phyloP scores from a whole-genome alignment of 192 early-diverging fungal genomes.

The Umbelopsis sp. region DNA sequence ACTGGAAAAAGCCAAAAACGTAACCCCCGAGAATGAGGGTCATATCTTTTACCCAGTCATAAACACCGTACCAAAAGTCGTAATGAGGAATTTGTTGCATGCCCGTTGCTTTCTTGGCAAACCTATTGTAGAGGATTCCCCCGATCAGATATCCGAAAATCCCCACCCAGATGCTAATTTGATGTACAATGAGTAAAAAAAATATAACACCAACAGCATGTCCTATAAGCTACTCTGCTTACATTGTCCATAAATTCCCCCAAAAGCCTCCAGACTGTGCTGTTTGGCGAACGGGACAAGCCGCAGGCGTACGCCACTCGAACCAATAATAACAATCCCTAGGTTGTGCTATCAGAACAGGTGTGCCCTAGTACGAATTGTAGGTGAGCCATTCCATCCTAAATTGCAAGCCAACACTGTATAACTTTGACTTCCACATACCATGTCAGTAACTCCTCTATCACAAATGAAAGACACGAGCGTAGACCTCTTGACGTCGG shows the following conservation, averaged over 20 bases:
- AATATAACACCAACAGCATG: neutral
- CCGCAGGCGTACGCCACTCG: constrained; percentile 51
- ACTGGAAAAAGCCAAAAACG: neutral
- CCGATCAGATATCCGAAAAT: constrained; percentile 50
- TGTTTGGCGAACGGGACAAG: constrained; percentile 30
- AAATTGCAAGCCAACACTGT: neutral
- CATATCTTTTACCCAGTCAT: constrained; percentile 34
- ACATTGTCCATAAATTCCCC: neutral
- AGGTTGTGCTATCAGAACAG: constrained; percentile 46
- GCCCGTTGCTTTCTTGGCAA: constrained; percentile 50
- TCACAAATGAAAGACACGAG: constrained; percentile 47
- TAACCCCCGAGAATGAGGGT: neutral
- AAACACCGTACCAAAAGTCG: constrained; percentile 45
- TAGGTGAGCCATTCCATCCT: neutral
- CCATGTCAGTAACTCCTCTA: constrained; percentile 4
- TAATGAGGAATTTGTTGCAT: constrained; percentile 58
- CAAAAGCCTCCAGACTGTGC: neutral
- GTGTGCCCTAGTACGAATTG: constrained; percentile 29
- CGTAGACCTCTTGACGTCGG: constrained; percentile 35
- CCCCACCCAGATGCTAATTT: neutral
- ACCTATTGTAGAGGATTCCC: constrained; percentile 55
- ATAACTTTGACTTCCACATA: neutral
- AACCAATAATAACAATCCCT: constrained; percentile 50
- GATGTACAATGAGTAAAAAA: neutral
- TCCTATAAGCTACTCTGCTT: neutral